Evolutionary conservation across 495 filamentous ascomycete genomes (phyloP).

Genomic region (Aspergillus leporis): DNA sequence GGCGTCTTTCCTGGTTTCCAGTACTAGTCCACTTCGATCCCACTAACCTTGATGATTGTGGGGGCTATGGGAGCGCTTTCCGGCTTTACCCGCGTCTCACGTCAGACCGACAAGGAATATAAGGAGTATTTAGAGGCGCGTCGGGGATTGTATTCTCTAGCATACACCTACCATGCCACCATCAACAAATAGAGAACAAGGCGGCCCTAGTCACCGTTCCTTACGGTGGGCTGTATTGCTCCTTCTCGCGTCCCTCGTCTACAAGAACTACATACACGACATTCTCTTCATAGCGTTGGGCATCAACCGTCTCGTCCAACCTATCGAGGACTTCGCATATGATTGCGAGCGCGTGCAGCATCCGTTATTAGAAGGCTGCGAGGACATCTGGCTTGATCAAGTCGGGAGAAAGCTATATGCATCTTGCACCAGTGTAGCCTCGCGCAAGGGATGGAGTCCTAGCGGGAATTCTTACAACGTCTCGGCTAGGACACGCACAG

Average conservation of each 20-base stretch:
- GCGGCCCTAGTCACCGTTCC: no score
- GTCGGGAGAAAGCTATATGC: conserved; percentile 34
- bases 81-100: no score
- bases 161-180: no score
- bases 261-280: conserved; percentile 16
- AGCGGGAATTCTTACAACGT: conserved; percentile 17
- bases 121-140: no score
- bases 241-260: background rate
- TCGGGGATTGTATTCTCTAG: no score
- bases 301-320: conserved; percentile 26
- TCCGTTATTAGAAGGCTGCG: conserved; percentile 37
- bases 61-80: no score
- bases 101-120: no score
- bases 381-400: conserved; percentile 43
- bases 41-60: no score
- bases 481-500: conserved; percentile 17
- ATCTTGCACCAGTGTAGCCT: conserved; percentile 23
- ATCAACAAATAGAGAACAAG: no score
- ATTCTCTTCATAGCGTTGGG: conserved; percentile 18
- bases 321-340: conserved; percentile 33
- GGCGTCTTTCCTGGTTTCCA: no score
- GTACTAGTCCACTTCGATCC: no score
- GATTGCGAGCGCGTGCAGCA: conserved; percentile 30
- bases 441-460: conserved; percentile 20
- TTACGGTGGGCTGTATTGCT: no score